These are phyloP conservation scores for Ulota crispa DNA, from an alignment of 225 moss, liverwort and hornwort species.

Conservation along the genomic window DNA sequence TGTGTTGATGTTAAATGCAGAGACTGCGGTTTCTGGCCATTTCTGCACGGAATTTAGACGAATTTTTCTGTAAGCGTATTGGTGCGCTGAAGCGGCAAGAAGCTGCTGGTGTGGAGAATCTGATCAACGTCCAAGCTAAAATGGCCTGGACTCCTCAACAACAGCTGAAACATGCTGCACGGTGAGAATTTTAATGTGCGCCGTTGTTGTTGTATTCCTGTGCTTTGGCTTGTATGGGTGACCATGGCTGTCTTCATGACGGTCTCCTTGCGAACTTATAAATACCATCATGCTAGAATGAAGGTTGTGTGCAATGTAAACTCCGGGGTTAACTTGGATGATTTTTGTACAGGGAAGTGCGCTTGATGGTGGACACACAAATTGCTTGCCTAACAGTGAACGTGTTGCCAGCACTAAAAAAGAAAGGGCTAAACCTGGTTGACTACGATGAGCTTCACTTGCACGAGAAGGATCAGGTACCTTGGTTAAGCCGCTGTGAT, in stretches of 20 bases:
- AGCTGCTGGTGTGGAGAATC: conserved; percentile 58
- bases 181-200: conserved; percentile 19
- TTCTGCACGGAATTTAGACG: conserved; percentile 55
- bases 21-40: conserved; percentile 54
- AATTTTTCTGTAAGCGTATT: conserved; percentile 60
- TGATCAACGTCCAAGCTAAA: conserved; percentile 41
- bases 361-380: conserved; percentile 63
- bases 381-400: conserved; percentile 50
- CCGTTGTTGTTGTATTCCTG: background rate
- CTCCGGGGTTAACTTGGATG: background rate
- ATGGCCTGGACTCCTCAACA: conserved; percentile 58
- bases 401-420: conserved; percentile 52
- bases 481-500: background rate
- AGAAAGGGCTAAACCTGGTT: conserved; percentile 45
- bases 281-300: background rate
- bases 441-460: conserved; percentile 52
- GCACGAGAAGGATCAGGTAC: conserved; percentile 47
- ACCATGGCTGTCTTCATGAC: background rate
- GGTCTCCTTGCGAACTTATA: background rate
- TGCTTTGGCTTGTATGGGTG: conserved; percentile 12
- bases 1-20: conserved; percentile 26
- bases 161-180: conserved; percentile 54
- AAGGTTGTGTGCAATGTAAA: background rate
- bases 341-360: conserved; percentile 44
- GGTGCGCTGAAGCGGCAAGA: conserved; percentile 65